Base-by-base conservation (phyloP, 345 rosid genomes). In the Geranium rotundifolium region DNA sequence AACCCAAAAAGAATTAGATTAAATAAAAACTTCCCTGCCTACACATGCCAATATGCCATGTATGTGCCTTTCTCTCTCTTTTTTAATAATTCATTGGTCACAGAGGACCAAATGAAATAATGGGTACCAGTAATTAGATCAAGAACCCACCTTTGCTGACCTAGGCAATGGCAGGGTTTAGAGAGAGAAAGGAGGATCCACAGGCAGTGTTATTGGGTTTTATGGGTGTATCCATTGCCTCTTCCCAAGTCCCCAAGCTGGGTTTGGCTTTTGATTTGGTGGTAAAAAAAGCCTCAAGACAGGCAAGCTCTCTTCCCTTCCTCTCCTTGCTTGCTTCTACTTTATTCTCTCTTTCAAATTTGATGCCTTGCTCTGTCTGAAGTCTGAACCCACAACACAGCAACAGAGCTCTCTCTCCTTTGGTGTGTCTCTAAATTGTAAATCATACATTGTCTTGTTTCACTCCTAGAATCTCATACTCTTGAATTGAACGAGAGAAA, bases 371-470 rank as follows among this genome's bases (percentile, higher is more conserved):
- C 70, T 34, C 41, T 34, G 4, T 67, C 74, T 77, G 77, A 74
- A 56, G 4, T 67, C 74, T 77, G 77, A 74, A 56, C 75, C 75
- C 75, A 62, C 67, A 79, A 70, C 80, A 46, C 52, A 46, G 12
- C 27, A 23, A 23, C 27, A 73, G 70, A 76, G 77, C 70, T 68
- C 55, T 58, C 60, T 60, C 75, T 73, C 66, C 61, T 23, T 64
- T 15, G 63, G 52, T 56, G 57, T 71, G 62, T 57, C 52, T 46
- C 52, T 14, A 7, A 46, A 63, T 67, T 74, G 62, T 14, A 7
- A 46, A 63, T 67, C 74, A 62, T 75, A 64, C 86, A 84, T 81
- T 86, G 90, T 82, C 86, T 75, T 76, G 73, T 83, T 72, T 70
- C 57, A 65, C 34, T 68, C 69, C 65, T 19, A 34, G 41, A 34